phyloP scores from a whole-genome alignment of 2,329 filamentous ascomycete genomes.

The Venturia pyrina region DNA sequence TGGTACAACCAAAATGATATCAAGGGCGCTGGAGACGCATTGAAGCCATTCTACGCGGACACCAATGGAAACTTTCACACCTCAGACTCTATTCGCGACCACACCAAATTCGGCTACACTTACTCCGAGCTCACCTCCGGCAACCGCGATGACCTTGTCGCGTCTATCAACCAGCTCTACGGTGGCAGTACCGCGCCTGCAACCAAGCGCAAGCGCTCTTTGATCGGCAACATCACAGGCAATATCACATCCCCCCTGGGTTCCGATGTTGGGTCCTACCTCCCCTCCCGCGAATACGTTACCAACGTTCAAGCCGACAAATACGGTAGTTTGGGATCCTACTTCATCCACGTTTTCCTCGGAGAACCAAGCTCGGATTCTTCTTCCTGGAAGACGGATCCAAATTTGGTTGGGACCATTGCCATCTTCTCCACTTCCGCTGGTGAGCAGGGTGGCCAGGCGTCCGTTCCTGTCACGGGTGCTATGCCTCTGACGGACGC shows the following conservation, averaged over 20 bases:
- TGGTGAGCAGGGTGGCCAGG: background rate
- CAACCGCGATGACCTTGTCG: conserved; percentile 33
- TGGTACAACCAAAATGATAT: conserved; percentile 45
- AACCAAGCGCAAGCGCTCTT: background rate
- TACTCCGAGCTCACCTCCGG: conserved; percentile 53
- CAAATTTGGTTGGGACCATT: conserved; percentile 52
- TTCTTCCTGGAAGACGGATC: conserved; percentile 40
- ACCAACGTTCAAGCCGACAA: conserved; percentile 55
- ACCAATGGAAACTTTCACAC: conserved; percentile 55
- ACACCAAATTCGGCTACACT: conserved; percentile 58
- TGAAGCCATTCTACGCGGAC: conserved; percentile 58
- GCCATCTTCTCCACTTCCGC: conserved; percentile 31
- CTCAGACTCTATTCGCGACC: conserved; percentile 50
- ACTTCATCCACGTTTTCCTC: conserved; percentile 59
- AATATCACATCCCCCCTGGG: conserved; percentile 19
- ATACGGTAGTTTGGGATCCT: conserved; percentile 47
- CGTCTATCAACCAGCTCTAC: conserved; percentile 52
- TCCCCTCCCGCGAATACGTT: conserved; percentile 44
- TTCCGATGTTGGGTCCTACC: conserved; percentile 23
- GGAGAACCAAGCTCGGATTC: conserved; percentile 41
- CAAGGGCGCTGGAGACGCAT: conserved; percentile 40
- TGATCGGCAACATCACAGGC: background rate
- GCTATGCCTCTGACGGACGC: conserved; percentile 36
- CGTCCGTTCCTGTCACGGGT: conserved; percentile 22
- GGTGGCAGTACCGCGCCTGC: conserved; percentile 22